A percentile compares a stretch with the other conserved stretches of the same genome.
These are phyloP conservation scores for Quercus phellos DNA, from an alignment of 331 rosid species.

Conservation along the genomic window DNA sequence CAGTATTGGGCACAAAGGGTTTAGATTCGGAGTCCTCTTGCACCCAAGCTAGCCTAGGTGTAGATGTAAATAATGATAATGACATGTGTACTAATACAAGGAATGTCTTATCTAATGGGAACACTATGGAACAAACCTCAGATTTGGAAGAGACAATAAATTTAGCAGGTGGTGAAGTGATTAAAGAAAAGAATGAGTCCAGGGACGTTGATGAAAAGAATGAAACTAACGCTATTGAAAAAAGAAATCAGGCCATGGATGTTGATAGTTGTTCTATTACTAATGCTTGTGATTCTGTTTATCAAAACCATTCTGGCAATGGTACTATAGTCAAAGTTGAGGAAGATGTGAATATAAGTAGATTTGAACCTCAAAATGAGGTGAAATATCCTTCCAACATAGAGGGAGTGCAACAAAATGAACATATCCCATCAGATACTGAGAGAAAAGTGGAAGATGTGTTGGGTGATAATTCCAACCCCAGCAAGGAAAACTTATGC, in stretches of 20 bases:
- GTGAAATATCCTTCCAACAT: constrained; percentile 33
- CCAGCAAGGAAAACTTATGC: constrained; percentile 33
- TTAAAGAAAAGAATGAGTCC: constrained; percentile 38
- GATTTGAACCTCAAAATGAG: constrained; percentile 40
- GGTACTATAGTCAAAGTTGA: constrained; percentile 36
- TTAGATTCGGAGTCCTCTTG: constrained; percentile 60
- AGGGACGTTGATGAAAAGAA: constrained; percentile 26
- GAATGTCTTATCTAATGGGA: constrained; percentile 47
- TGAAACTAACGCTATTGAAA: constrained; percentile 25
- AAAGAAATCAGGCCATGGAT: constrained; percentile 21
- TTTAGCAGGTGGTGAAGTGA: constrained; percentile 36
- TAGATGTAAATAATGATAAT: constrained; percentile 84
- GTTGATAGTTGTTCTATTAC: constrained; percentile 34
- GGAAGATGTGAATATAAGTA: constrained; percentile 28
- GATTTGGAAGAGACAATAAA: constrained; percentile 41
- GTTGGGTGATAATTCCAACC: constrained; percentile 38
- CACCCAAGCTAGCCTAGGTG: constrained; percentile 60
- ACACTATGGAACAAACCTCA: constrained; percentile 32
- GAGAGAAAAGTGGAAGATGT: constrained; percentile 39
- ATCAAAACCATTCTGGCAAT: constrained; percentile 34
- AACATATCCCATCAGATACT: constrained; percentile 32
- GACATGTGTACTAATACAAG: constrained; percentile 46
- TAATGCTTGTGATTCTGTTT: constrained; percentile 36
- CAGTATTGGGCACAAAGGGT: constrained; percentile 44
- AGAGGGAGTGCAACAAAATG: constrained; percentile 44